Evolutionary conservation across 495 filamentous ascomycete species (phyloP).

Genomic region (Talaromyces proteolyticus): DNA sequence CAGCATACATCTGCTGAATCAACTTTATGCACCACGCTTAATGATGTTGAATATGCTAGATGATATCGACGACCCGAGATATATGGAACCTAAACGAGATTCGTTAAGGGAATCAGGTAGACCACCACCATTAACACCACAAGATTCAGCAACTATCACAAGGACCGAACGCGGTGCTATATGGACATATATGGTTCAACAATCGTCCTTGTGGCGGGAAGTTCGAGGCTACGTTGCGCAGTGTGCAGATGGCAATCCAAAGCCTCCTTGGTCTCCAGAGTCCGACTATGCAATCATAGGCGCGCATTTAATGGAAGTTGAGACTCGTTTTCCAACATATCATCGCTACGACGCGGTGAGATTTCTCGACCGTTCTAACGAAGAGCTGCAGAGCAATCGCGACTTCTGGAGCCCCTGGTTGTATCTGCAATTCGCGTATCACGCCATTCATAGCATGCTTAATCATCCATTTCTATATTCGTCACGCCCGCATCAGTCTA

Average conservation of each 20-base stretch:
- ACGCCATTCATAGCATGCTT: conserved; percentile 7
- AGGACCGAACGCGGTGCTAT: background rate
- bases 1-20: conserved; percentile 2
- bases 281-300: conserved; percentile 3
- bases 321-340: conserved; percentile 4
- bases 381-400: conserved; percentile 2
- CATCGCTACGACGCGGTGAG: conserved; percentile 4
- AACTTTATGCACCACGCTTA: conserved; percentile 3
- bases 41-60: conserved; percentile 6
- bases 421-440: background rate
- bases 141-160: background rate
- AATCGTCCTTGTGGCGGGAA: conserved; percentile 5
- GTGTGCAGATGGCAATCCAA: conserved; percentile 5
- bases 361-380: conserved; percentile 1
- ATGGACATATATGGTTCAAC: conserved; percentile 7
- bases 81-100: conserved; percentile 6
- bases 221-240: conserved; percentile 6
- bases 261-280: conserved; percentile 6
- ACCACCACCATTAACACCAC: conserved; percentile 1
- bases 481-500: conserved; percentile 1
- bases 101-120: background rate
- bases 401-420: conserved; percentile 7
- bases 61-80: conserved; percentile 4
- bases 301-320: conserved; percentile 4
- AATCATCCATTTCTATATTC: conserved; percentile 7